phyloP scores from a whole-genome alignment of 1,284 basidiomycete species.

The Agroathelia rolfsii region DNA sequence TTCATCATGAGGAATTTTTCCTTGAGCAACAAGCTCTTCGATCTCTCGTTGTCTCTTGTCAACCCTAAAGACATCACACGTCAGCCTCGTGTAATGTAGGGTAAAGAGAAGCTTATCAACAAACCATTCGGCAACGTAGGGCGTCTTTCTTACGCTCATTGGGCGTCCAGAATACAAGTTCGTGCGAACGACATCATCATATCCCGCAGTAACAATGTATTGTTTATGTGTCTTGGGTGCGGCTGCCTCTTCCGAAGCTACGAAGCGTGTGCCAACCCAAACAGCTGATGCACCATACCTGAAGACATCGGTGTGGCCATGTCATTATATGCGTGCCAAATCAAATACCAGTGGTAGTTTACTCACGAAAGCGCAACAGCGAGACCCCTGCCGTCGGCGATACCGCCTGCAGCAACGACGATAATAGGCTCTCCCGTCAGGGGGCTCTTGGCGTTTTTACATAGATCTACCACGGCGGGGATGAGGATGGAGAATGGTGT shows the following conservation, averaged over 20 bases:
- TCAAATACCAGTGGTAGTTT: slow-evolving; percentile 2
- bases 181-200: slow-evolving; percentile 64
- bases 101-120: slow-evolving; percentile 13
- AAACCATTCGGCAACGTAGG: slow-evolving; percentile 62
- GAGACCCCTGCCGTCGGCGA: slow-evolving; percentile 75
- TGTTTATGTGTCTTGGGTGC: slow-evolving; percentile 80
- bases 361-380: slow-evolving; percentile 68
- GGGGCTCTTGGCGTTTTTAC: slow-evolving; percentile 51
- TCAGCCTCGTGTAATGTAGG: slow-evolving; percentile 1
- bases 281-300: slow-evolving; percentile 74
- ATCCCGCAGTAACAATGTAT: slow-evolving; percentile 50
- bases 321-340: neutral
- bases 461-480: slow-evolving; percentile 73
- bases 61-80: slow-evolving; percentile 34
- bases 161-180: slow-evolving; percentile 80
- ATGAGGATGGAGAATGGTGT: slow-evolving; percentile 71
- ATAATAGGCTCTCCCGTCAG: slow-evolving; percentile 69
- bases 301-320: slow-evolving; percentile 2
- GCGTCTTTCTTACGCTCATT: slow-evolving; percentile 69
- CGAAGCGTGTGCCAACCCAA: slow-evolving; percentile 90
- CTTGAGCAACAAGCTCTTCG: slow-evolving; percentile 46
- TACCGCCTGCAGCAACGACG: slow-evolving; percentile 78
- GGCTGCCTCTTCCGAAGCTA: slow-evolving; percentile 74
- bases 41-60: slow-evolving; percentile 50
- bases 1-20: slow-evolving; percentile 67